Percentiles rank a stretch among this genome's conserved stretches.
phyloP scores from a whole-genome alignment of 2,329 filamentous ascomycete species.

The Fusarium miscanthi region DNA sequence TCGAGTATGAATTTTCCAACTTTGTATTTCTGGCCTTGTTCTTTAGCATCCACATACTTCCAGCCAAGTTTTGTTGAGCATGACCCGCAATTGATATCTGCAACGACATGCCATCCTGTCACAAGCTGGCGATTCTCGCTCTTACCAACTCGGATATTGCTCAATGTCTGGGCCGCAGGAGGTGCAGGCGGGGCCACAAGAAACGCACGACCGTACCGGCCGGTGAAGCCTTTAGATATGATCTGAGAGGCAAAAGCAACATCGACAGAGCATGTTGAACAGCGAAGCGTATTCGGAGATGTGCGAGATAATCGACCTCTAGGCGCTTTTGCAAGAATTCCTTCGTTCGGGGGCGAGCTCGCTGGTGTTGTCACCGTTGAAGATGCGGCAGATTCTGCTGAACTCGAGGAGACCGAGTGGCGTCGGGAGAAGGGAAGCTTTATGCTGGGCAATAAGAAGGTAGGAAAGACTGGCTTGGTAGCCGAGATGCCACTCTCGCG shows the following conservation, averaged over 20 bases:
- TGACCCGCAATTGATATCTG: constrained; percentile 68
- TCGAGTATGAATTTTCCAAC: constrained; percentile 76
- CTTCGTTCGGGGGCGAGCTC: constrained; percentile 41
- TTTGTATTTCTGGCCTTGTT: constrained; percentile 72
- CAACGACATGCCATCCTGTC: constrained; percentile 72
- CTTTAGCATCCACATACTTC: constrained; percentile 74
- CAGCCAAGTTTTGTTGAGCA: constrained; percentile 71
- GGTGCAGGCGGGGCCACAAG: constrained; percentile 61
- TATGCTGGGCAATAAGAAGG: constrained; percentile 64
- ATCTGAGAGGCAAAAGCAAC: constrained; percentile 71
- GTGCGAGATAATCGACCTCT: constrained; percentile 53
- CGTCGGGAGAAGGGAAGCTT: constrained; percentile 60
- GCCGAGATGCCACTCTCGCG: constrained; percentile 55
- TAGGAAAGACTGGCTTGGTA: constrained; percentile 60
- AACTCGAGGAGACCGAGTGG: constrained; percentile 52
- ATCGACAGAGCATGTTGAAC: constrained; percentile 68
- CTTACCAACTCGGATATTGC: constrained; percentile 67
- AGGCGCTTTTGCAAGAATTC: constrained; percentile 19
- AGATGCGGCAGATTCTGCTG: constrained; percentile 43
- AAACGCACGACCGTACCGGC: constrained; percentile 72
- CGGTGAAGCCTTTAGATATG: constrained; percentile 73
- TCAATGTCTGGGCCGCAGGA: constrained; percentile 51
- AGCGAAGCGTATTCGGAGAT: constrained; percentile 68
- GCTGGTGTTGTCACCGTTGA: constrained; percentile 46
- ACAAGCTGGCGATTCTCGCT: constrained; percentile 67